Evolutionary conservation across 164 flowering plant genomes (phyloP).

Genomic region (Malania oleifera): DNA sequence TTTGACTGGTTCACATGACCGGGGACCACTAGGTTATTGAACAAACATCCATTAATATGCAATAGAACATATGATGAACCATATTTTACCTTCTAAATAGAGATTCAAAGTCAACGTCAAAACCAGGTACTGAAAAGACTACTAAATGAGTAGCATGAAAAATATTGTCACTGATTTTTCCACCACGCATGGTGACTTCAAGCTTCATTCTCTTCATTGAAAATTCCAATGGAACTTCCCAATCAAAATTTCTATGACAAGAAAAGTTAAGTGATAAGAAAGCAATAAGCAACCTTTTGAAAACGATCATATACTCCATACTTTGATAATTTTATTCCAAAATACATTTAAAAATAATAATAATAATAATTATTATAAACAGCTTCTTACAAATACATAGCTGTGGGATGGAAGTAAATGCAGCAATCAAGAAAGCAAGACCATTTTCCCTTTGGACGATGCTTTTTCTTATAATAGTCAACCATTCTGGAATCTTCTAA

Average conservation of each 20-base stretch:
- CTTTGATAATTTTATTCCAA: no score
- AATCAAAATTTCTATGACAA: constrained; percentile 37
- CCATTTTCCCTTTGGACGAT: constrained; percentile 66
- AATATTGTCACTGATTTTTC: constrained; percentile 48
- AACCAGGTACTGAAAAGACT: constrained; percentile 38
- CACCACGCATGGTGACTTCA: constrained; percentile 73
- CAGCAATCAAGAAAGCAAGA: constrained; percentile 51
- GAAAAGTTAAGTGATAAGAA: not conserved
- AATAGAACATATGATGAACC: not conserved
- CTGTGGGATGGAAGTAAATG: constrained; percentile 46
- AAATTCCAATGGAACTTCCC: constrained; percentile 42
- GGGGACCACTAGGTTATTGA: no score
- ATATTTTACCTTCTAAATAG: constrained; percentile 43
- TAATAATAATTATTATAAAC: no score
- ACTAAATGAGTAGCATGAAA: constrained; percentile 76
- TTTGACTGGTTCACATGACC: no score
- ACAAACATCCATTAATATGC: not conserved
- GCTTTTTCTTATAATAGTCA: constrained; percentile 63
- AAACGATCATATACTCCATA: not conserved
- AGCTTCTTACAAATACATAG: constrained; percentile 32
- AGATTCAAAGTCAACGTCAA: constrained; percentile 30
- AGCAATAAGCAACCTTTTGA: no score
- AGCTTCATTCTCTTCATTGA: constrained; percentile 59
- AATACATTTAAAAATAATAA: no score
- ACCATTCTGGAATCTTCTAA: constrained; percentile 36